phyloP scores from a whole-genome alignment of 306 rosid species.

The Crataegus laevigata region DNA sequence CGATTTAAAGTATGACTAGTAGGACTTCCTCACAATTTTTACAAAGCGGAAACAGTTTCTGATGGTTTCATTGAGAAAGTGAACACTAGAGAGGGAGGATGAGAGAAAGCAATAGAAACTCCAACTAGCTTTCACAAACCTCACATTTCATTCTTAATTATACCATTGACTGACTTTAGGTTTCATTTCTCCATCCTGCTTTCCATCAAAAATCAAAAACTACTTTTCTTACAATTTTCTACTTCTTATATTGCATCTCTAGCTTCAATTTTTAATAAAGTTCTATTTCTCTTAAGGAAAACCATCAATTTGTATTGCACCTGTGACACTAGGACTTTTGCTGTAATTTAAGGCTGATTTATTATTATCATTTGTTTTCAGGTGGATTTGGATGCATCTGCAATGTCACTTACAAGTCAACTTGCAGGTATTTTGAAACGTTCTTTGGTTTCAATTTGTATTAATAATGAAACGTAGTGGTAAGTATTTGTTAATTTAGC shows the following conservation, averaged over 20 bases:
- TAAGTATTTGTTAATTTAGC: too few relatives aligned
- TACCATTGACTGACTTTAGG: not conserved
- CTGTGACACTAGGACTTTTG: not conserved
- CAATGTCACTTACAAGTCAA: conserved; percentile 57
- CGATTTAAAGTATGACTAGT: not conserved
- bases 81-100: not conserved
- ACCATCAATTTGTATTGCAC: not conserved
- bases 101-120: not conserved
- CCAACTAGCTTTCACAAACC: not conserved
- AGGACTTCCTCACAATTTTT: not conserved
- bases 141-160: not conserved
- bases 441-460: conserved; percentile 4
- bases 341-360: not conserved
- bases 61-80: not conserved
- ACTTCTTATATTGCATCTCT: not conserved
- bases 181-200: not conserved
- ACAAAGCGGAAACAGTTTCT: not conserved
- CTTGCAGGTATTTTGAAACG: conserved; percentile 63
- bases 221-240: not conserved
- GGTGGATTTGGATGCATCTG: conserved; percentile 87
- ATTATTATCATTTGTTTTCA: conserved; percentile 19
- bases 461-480: too few relatives aligned
- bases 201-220: not conserved
- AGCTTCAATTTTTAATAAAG: not conserved
- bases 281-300: too few relatives aligned